phyloP scores from a whole-genome alignment of 129 eudicot genomes.

The Scalesia atractyloides region DNA sequence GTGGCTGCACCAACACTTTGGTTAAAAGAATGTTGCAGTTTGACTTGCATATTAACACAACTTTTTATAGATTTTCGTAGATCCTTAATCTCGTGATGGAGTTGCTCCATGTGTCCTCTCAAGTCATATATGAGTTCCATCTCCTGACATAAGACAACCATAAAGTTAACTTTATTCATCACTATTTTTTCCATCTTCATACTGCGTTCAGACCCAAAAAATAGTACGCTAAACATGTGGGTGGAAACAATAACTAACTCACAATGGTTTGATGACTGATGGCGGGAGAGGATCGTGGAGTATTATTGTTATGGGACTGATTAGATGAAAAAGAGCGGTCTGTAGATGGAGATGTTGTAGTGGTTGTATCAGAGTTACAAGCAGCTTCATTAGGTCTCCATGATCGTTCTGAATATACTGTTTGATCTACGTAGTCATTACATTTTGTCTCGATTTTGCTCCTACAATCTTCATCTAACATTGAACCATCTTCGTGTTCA shows the following conservation, averaged over 20 bases:
- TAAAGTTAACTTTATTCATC: neutral
- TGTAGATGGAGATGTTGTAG: conserved; percentile 27
- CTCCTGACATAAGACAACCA: conserved; percentile 51
- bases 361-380: conserved; percentile 41
- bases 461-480: conserved; percentile 29
- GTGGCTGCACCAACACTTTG: conserved; percentile 21
- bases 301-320: conserved; percentile 31
- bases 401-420: conserved; percentile 23
- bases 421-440: conserved; percentile 11
- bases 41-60: conserved; percentile 66
- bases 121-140: conserved; percentile 73
- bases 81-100: conserved; percentile 69
- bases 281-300: conserved; percentile 34
- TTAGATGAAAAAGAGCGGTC: conserved; percentile 38
- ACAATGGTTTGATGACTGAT: conserved; percentile 31
- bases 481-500: conserved; percentile 18
- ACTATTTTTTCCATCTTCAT: neutral
- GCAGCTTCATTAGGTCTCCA: conserved; percentile 42
- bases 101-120: conserved; percentile 80
- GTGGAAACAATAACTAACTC: conserved; percentile 40
- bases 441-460: conserved; percentile 32
- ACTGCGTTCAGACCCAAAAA: conserved; percentile 5
- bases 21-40: conserved; percentile 59
- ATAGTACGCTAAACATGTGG: neutral
- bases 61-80: conserved; percentile 61